Evolutionary conservation across 495 filamentous ascomycete species (phyloP), one percentile per base, ranked within the genome.

Genomic region (Lichenothelia convexa): DNA sequence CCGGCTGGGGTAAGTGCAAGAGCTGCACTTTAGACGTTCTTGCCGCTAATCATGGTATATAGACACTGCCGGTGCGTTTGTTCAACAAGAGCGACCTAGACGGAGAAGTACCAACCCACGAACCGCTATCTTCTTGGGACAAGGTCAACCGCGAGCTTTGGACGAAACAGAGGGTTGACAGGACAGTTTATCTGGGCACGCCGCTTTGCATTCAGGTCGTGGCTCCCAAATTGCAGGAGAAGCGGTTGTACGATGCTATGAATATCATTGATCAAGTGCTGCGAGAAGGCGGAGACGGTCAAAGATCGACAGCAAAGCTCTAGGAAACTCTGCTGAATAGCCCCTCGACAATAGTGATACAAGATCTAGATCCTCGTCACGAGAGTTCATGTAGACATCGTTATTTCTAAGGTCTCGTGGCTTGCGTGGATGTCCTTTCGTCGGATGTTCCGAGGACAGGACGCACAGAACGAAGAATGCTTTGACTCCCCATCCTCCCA

Each of bases 161-260:
- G 73, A 64, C 36, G 2, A 13, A 26, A 1, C 30, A 59, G 63
- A 63, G 30, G 34, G 20, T 39, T 29, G 65, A 75, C 45, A 58
- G 71, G 4, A 54, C 57, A 1, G 56, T 71, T 0, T 79, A 74
- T 45, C 45, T 78, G 17, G 59, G 59, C 2, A 70, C 65, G 0
- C 61, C 60, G 17, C 50, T 78, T 8, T 64, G 61, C 40, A 52
- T 79, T 4, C 73, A 79, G 50, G 65, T 78, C 3, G 55, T 77
- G 0, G 67, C 63, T 5, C 71, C 71, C 18, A 73, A 60, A 43
- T 51, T 69, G 50, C 60, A 67, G 41, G 73, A 79, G 41, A 56
- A 63, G 42, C 61, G 62, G 47, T 52, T 79, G 4, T 65, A 55
- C 42, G 56, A 64, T 39, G 64, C 62, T 1, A 74, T 75, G 70